These are phyloP conservation scores for Candida anglica DNA, from an alignment of 805 yeast genomes.

Conservation along the genomic window DNA sequence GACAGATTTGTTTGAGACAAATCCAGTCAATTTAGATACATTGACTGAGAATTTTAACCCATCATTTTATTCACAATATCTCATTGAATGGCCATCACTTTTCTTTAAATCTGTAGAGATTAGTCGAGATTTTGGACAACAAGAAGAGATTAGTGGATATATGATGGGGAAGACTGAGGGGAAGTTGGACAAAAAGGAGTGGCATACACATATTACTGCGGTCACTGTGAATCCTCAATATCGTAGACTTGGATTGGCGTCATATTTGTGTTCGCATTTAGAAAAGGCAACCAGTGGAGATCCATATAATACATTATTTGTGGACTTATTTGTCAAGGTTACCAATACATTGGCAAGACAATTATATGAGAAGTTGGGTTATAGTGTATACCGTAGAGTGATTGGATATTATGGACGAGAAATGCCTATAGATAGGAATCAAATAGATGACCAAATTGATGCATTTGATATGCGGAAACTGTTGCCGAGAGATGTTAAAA, in stretches of 20 bases:
- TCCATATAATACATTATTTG: constrained; percentile 77
- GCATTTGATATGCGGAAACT: constrained; percentile 85
- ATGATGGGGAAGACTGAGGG: constrained; percentile 99
- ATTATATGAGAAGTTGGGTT: constrained; percentile 83
- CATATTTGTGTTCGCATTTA: constrained; percentile 68
- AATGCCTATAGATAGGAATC: constrained; percentile 44
- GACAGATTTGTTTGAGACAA: constrained; percentile 70
- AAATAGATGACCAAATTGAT: constrained; percentile 64
- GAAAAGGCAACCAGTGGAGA: constrained; percentile 66
- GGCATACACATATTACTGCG: constrained; percentile 98
- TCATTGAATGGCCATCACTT: constrained; percentile 82
- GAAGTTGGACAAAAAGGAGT: constrained; percentile 53
- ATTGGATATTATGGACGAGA: constrained; percentile 76
- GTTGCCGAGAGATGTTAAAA: constrained; percentile 52
- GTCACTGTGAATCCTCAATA: constrained; percentile 83
- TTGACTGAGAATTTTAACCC: constrained; percentile 89
- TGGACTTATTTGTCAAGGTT: constrained; percentile 89
- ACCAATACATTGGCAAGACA: constrained; percentile 76
- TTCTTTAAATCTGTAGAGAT: constrained; percentile 70
- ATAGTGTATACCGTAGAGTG: constrained; percentile 79
- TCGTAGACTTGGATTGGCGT: constrained; percentile 83
- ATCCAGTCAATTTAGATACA: constrained; percentile 78
- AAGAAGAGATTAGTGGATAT: constrained; percentile 51
- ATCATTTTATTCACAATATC: constrained; percentile 78
- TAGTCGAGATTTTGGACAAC: constrained; percentile 11